Base-by-base conservation (phyloP, 768 basidiomycete species). In the Hypholoma fasciculare region DNA sequence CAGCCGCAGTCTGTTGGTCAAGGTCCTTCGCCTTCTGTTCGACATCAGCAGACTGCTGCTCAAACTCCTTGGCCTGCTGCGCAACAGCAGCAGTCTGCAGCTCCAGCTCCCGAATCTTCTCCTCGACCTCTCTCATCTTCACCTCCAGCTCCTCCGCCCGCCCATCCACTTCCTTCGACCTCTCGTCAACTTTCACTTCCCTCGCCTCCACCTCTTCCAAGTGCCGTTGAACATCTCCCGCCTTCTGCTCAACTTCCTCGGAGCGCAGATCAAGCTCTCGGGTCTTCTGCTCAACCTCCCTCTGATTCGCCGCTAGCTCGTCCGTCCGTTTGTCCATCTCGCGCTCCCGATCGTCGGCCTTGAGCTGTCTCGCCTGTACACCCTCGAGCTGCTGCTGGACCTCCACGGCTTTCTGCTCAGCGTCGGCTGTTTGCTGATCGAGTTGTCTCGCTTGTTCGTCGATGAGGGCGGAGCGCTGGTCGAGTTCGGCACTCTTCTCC, bases 341-440 rank as follows among this genome's bases (percentile, higher is more conserved):
- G 16, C 23, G 43, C 36, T 62, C 63, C 37, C 54, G 27, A 16
- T 20, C 53, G 11, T 48, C 36, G 9, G 60, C 14, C 7, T 39
- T 54, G 27, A 7, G n/a, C 49, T 53, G 50, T 20, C 39, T 23
- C 19, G 46, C 43, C 7, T 52, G 44, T 1, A 65, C 52, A 1
- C 44, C 23, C 42, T 44, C 8, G 34, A 60, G 48, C 47, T 51
- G 48, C n/a, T 51, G 48, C 12, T 55, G 48, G 7, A 65, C 52
- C 7, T 49, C 30, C 36, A 19, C 8, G 27, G 47, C 49, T 50
- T 42, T 12, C 0, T 17, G 16, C 19, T 53, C 50, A 14, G 49
- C 40, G 4, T 19, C 16, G 40, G 13, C 8, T 1, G 13, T 9
- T 14, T 42, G 13, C 40, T 42, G 40, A 9, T 7, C 40, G 40